These are phyloP conservation scores for Margaritispora aquatica DNA, from an alignment of 495 filamentous ascomycete genomes.

Conservation along the genomic window DNA sequence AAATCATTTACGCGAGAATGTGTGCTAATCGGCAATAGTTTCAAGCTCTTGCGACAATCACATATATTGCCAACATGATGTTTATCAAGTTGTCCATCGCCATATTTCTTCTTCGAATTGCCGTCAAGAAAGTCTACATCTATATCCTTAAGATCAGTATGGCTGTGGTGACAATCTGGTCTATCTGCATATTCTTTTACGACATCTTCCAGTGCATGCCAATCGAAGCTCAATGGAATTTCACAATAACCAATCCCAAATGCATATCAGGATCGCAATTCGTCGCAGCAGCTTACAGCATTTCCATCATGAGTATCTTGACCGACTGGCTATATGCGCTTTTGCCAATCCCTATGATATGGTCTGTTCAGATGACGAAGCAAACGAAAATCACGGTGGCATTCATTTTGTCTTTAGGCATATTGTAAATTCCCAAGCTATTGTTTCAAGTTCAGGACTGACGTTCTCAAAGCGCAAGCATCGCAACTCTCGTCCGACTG, in stretches of 20 bases:
- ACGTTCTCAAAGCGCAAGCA: slow-evolving; percentile 28
- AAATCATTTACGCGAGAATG: neutral
- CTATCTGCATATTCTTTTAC: slow-evolving; percentile 32
- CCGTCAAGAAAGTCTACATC: slow-evolving; percentile 28
- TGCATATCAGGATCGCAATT: slow-evolving; percentile 30
- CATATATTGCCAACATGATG: slow-evolving; percentile 37
- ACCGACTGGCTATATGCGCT: slow-evolving; percentile 38
- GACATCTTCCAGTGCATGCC: slow-evolving; percentile 28
- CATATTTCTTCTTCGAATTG: slow-evolving; percentile 35
- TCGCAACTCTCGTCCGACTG: slow-evolving; percentile 35
- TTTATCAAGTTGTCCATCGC: slow-evolving; percentile 39
- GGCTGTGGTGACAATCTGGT: slow-evolving; percentile 31
- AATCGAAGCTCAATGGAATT: slow-evolving; percentile 34
- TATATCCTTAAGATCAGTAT: slow-evolving; percentile 31
- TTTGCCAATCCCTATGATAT: slow-evolving; percentile 38
- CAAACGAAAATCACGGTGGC: slow-evolving; percentile 34
- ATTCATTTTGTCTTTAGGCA: slow-evolving; percentile 30
- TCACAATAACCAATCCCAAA: slow-evolving; percentile 25
- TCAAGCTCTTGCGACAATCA: slow-evolving; percentile 32
- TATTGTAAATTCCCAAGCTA: slow-evolving; percentile 24
- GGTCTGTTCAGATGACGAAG: slow-evolving; percentile 27
- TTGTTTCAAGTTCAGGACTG: no score
- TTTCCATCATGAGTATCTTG: slow-evolving; percentile 34
- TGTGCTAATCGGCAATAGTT: slow-evolving; percentile 20
- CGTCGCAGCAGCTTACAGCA: slow-evolving; percentile 32